Evolutionary conservation across 805 yeast genomes (phyloP).

Genomic region (Saccharomyces mikatae): DNA sequence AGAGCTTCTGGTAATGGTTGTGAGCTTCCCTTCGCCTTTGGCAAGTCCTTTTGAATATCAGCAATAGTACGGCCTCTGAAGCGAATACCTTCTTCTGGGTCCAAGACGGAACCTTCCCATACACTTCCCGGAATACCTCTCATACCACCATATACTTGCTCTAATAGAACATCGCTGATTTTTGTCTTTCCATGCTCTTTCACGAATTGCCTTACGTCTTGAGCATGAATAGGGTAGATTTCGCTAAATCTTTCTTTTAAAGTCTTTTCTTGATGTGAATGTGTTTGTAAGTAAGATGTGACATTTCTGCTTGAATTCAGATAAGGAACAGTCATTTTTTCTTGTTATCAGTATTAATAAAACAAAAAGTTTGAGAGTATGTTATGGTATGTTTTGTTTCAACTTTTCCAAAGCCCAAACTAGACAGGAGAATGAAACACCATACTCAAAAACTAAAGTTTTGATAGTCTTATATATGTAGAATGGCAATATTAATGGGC

Average conservation of each 20-base stretch:
- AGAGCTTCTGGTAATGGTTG: slow-evolving; percentile 71
- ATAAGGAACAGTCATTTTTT: not conserved
- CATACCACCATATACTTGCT: slow-evolving; percentile 88
- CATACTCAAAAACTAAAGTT: not conserved
- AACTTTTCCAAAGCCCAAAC: not conserved
- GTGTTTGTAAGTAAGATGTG: not conserved
- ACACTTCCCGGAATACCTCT: slow-evolving; percentile 79
- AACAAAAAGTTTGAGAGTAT: not conserved
- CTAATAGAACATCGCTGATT: slow-evolving; percentile 66
- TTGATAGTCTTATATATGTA: not conserved
- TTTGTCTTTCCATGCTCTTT: slow-evolving; percentile 74
- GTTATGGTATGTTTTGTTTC: not conserved
- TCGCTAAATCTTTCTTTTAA: slow-evolving; percentile 92
- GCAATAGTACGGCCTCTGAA: slow-evolving; percentile 82
- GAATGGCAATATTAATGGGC: not conserved
- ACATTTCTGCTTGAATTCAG: not conserved
- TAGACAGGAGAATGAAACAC: not conserved
- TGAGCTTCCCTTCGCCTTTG: slow-evolving; percentile 62
- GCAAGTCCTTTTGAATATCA: slow-evolving; percentile 63
- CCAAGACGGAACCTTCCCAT: slow-evolving; percentile 85
- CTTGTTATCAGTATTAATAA: not conserved
- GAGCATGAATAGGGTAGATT: slow-evolving; percentile 83
- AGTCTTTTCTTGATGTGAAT: slow-evolving; percentile 39
- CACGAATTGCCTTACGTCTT: slow-evolving; percentile 75
- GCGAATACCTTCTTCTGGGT: slow-evolving; percentile 78